Evolutionary conservation across 2,329 filamentous ascomycete genomes (phyloP).

Genomic region (Phyllosticta capitalensis): DNA sequence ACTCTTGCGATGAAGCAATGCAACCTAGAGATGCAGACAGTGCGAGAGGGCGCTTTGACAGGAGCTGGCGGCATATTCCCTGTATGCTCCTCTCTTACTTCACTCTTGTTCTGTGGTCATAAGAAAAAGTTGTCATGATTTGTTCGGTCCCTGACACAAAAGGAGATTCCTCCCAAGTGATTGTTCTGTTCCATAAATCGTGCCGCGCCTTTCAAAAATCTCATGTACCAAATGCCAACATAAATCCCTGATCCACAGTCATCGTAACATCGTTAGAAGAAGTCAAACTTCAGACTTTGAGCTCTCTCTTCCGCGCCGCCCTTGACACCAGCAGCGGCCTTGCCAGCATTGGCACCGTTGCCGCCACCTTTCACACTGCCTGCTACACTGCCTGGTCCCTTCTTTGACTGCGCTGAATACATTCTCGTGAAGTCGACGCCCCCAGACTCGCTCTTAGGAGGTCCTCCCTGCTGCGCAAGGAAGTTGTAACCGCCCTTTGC

Average conservation of each 20-base stretch:
- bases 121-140: not conserved
- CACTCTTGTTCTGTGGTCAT: not conserved
- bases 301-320: not conserved
- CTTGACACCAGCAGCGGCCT: not conserved
- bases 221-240: no score
- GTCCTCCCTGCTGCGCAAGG: not conserved
- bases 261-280: conserved; percentile 1
- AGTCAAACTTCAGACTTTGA: conserved; percentile 1
- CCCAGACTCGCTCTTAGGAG: not conserved
- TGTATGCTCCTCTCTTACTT: no score
- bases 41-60: no score
- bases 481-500: not conserved
- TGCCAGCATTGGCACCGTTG: not conserved
- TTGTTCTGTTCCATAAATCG: not conserved
- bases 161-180: not conserved
- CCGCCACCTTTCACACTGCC: conserved; percentile 5
- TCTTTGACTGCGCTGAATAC: conserved; percentile 1
- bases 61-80: no score
- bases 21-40: no score
- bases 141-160: not conserved
- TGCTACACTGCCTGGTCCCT: conserved; percentile 2
- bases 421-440: conserved; percentile 8
- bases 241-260: not conserved
- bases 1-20: no score
- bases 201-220: not conserved